A percentile compares a stretch with the other conserved stretches of the same genome.
Evolutionary conservation across 768 basidiomycete genomes (phyloP).

Genomic region (Rhodotorula taiwanensis): DNA sequence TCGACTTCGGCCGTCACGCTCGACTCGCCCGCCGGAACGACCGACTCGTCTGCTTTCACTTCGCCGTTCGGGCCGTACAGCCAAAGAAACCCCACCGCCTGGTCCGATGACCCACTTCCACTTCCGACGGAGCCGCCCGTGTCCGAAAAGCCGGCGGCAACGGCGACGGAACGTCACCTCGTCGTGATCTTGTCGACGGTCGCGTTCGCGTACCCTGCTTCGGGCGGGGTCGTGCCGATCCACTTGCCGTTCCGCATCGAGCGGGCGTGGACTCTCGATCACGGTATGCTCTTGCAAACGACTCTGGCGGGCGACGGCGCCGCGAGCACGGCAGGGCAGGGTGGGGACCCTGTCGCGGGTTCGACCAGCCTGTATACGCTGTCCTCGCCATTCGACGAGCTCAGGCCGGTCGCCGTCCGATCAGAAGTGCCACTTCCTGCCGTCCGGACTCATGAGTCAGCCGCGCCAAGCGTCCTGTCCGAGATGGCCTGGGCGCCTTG

Average conservation of each 20-base stretch:
- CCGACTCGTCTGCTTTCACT: not conserved
- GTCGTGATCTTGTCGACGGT: constrained; percentile 26
- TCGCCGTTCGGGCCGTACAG: constrained; percentile 17
- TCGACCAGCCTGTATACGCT: constrained; percentile 1
- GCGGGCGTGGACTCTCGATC: not conserved
- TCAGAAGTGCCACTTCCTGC: too few species aligned
- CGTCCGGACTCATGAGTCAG: too few species aligned
- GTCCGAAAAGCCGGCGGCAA: fast-evolving
- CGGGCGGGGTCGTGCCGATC: constrained; percentile 18
- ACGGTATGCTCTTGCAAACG: not conserved
- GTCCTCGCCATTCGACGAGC: not conserved
- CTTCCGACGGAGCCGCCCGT: constrained; percentile 3
- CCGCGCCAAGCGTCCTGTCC: too few species aligned
- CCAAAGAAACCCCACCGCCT: not conserved
- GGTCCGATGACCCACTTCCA: constrained; percentile 23
- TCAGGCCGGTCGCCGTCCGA: not conserved
- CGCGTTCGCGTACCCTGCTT: constrained; percentile 11
- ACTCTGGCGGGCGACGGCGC: not conserved
- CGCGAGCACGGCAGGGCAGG: too few species aligned
- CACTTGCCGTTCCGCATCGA: constrained; percentile 23
- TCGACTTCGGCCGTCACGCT: too few species aligned
- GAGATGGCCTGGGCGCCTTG: not conserved
- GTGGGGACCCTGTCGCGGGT: too few species aligned
- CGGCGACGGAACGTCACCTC: not conserved
- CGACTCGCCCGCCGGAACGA: too few species aligned